Conservation (phyloP, 495 filamentous ascomycete genomes). For the Tuber borchii region DNA sequence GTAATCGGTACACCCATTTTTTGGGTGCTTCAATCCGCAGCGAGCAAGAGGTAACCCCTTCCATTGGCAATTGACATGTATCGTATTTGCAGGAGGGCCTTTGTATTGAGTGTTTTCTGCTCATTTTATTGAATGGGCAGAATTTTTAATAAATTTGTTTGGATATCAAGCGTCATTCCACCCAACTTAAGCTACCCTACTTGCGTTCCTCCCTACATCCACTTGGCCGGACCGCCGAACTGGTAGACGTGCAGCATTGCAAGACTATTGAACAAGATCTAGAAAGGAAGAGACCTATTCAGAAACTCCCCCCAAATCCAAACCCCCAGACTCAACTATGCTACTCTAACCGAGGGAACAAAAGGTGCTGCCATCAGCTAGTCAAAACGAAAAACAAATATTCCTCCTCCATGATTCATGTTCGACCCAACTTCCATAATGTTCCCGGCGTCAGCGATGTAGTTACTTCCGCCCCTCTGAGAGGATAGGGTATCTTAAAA, state of each 20-base stretch:
- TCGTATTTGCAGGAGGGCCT: not conserved
- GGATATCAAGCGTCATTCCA: not conserved
- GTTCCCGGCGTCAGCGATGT: no score
- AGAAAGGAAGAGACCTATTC: conserved; percentile 5
- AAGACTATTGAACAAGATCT: no score
- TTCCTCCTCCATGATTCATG: no score
- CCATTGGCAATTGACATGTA: not conserved
- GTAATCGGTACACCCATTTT: not conserved
- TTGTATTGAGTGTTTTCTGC: not conserved
- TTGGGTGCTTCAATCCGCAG: not conserved
- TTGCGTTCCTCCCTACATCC: not conserved
- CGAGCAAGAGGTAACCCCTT: not conserved
- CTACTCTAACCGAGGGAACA: no score
- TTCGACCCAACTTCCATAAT: no score
- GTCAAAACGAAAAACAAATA: no score
- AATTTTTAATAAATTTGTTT: not conserved
- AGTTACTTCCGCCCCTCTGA: no score
- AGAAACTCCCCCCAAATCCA: no score
- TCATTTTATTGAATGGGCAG: not conserved
- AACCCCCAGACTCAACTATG: no score
- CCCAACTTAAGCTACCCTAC: not conserved
- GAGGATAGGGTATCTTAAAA: no score
- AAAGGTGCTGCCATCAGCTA: no score
- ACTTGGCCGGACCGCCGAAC: not conserved
- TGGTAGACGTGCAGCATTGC: not conserved